These are phyloP conservation scores for Brachypodium distachyon DNA, from an alignment of 202 grass and related monocot species.

Conservation along the genomic window DNA sequence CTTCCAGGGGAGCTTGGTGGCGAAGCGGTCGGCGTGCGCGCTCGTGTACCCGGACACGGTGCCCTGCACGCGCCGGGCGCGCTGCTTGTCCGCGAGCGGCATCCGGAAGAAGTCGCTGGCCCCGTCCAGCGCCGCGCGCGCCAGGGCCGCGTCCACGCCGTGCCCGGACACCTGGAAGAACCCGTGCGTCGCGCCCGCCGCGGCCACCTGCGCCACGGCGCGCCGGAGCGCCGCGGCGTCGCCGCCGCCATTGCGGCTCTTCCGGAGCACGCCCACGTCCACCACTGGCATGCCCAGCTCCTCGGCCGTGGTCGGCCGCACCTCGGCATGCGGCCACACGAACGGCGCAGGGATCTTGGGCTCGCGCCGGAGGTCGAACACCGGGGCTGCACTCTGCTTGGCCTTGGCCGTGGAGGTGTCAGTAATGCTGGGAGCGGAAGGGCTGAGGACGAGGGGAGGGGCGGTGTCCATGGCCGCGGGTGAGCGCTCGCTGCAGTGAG, in stretches of 20 bases:
- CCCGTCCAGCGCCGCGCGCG: slow-evolving; percentile 38
- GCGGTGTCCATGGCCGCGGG: slow-evolving; percentile 42
- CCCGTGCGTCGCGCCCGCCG: slow-evolving; percentile 56
- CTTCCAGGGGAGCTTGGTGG: slow-evolving; percentile 80
- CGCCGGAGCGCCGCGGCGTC: slow-evolving; percentile 23
- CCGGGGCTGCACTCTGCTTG: neutral
- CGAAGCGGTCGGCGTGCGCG: slow-evolving; percentile 80
- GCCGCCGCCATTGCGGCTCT: too few species aligned
- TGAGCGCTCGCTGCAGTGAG: neutral
- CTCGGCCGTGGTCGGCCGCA: neutral
- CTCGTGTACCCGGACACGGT: slow-evolving; percentile 83
- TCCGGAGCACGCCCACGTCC: slow-evolving; percentile 52
- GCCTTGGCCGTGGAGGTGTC: slow-evolving; percentile 4
- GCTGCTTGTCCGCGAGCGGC: slow-evolving; percentile 50
- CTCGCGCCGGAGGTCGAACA: slow-evolving; percentile 36
- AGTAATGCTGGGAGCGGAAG: slow-evolving; percentile 21
- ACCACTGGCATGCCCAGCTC: slow-evolving; percentile 57
- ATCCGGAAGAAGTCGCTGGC: slow-evolving; percentile 62
- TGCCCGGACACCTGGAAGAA: slow-evolving; percentile 86
- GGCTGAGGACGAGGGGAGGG: neutral
- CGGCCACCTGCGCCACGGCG: slow-evolving; percentile 33
- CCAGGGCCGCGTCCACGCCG: slow-evolving; percentile 47
- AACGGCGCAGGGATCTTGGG: slow-evolving; percentile 57
- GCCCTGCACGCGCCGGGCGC: slow-evolving; percentile 47
- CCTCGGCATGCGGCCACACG: slow-evolving; percentile 56